Percentiles rank a stretch among this genome's conserved stretches.
These are phyloP conservation scores for Moesziomyces antarcticus DNA, from an alignment of 1,284 basidiomycete genomes.

Conservation along the genomic window DNA sequence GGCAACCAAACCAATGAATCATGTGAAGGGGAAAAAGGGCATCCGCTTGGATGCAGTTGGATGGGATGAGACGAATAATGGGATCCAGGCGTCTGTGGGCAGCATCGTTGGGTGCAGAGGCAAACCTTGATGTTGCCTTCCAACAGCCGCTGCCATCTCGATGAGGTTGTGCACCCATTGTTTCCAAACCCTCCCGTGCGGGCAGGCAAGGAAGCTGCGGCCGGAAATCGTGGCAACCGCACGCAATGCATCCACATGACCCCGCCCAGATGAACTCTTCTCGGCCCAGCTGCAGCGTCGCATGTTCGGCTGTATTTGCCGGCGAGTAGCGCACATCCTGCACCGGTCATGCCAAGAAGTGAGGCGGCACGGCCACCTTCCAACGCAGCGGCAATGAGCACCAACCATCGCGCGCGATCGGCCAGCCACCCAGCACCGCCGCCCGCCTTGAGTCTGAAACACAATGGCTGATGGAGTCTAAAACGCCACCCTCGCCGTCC, in stretches of 20 bases:
- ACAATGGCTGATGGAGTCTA: no score
- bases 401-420: no score
- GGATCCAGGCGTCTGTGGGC: no score
- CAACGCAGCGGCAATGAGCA: no score
- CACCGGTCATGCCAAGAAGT: not conserved
- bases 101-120: not conserved
- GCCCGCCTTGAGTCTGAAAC: no score
- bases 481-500: no score
- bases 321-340: not conserved
- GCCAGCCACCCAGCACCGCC: no score
- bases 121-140: constrained; percentile 35
- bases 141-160: constrained; percentile 7
- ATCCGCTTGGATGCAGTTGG: no score
- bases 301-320: not conserved
- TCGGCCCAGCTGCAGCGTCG: not conserved
- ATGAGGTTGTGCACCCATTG: not conserved
- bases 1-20: no score
- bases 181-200: not conserved
- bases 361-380: no score
- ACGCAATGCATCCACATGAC: not conserved
- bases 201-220: not conserved
- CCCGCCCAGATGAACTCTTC: not conserved
- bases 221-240: constrained; percentile 1
- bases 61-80: no score
- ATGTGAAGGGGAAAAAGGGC: no score